Percentiles rank a stretch among this genome's conserved stretches.
Evolutionary conservation across 2,329 filamentous ascomycete genomes (phyloP).

Genomic region (Fusarium tuaranense): DNA sequence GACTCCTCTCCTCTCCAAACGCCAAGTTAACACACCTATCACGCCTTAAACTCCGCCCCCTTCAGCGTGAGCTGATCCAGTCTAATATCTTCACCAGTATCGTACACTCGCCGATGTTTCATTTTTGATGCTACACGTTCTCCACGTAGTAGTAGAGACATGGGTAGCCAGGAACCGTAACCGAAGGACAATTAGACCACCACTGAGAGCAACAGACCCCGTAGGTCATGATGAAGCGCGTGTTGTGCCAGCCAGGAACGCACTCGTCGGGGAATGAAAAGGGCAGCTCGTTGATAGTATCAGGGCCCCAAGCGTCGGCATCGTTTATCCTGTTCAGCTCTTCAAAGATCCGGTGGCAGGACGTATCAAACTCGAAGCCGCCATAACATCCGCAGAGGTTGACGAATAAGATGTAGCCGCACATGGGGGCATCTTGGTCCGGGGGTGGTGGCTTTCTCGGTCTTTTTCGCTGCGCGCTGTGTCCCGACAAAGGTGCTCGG

Average conservation of each 20-base stretch:
- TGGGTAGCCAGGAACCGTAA: constrained; percentile 25
- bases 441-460: constrained; percentile 3
- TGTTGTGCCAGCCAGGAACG: constrained; percentile 43
- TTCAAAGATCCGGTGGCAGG: constrained; percentile 38
- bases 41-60: background rate
- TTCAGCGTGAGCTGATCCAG: constrained; percentile 23
- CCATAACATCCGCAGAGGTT: constrained; percentile 45
- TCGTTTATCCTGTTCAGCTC: constrained; percentile 47
- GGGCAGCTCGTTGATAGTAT: constrained; percentile 36
- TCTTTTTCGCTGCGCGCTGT: constrained; percentile 19
- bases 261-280: constrained; percentile 43
- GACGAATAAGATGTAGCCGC: constrained; percentile 43
- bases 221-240: constrained; percentile 27
- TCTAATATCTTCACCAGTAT: constrained; percentile 18
- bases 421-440: constrained; percentile 39
- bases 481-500: constrained; percentile 22
- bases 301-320: constrained; percentile 39
- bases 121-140: background rate
- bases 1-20: background rate
- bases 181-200: constrained; percentile 32
- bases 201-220: constrained; percentile 32
- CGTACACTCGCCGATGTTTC: constrained; percentile 11
- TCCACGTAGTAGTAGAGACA: constrained; percentile 17
- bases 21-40: background rate
- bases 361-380: constrained; percentile 38